These are phyloP conservation scores for Phytopythium cucurbitacearum DNA, from an alignment of 352 stramenopile genomes.

Conservation along the genomic window DNA sequence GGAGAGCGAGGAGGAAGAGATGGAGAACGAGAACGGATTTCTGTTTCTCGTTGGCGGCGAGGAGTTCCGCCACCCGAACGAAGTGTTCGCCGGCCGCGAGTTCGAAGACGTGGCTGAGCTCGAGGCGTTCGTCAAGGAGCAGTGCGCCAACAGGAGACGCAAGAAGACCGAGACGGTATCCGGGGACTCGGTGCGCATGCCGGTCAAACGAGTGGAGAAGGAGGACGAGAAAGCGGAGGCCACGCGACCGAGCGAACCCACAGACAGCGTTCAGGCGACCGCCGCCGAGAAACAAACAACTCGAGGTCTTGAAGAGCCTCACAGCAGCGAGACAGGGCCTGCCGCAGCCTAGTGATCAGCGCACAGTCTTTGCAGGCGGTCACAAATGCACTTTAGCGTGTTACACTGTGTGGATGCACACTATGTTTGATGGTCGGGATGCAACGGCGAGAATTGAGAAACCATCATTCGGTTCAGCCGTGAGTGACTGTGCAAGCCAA, in stretches of 20 bases:
- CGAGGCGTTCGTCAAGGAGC: conserved; percentile 39
- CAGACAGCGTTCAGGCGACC: not conserved
- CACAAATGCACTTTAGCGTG: too few relatives aligned
- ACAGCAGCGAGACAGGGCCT: too few relatives aligned
- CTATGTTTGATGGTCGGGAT: too few relatives aligned
- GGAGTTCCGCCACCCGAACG: conserved; percentile 49
- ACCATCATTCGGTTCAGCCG: too few relatives aligned
- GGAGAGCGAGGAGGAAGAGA: conserved; percentile 15
- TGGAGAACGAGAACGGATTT: conserved; percentile 22
- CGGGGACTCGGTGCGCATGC: not conserved
- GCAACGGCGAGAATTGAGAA: too few relatives aligned
- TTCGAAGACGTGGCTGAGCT: conserved; percentile 50
- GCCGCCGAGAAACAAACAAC: too few relatives aligned
- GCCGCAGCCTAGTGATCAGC: too few relatives aligned
- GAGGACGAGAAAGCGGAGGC: conserved; percentile 3
- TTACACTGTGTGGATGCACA: too few relatives aligned
- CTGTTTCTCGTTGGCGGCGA: conserved; percentile 51
- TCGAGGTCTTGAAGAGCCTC: too few relatives aligned
- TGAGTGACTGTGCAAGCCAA: too few relatives aligned
- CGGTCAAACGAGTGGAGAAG: conserved; percentile 1
- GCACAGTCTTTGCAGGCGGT: too few relatives aligned
- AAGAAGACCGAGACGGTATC: not conserved
- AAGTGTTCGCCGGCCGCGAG: conserved; percentile 34
- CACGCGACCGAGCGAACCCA: conserved; percentile 9
- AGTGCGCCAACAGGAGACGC: conserved; percentile 15